Evolutionary conservation across 2,329 filamentous ascomycete genomes (phyloP).

Genomic region (Penicillium sp.): DNA sequence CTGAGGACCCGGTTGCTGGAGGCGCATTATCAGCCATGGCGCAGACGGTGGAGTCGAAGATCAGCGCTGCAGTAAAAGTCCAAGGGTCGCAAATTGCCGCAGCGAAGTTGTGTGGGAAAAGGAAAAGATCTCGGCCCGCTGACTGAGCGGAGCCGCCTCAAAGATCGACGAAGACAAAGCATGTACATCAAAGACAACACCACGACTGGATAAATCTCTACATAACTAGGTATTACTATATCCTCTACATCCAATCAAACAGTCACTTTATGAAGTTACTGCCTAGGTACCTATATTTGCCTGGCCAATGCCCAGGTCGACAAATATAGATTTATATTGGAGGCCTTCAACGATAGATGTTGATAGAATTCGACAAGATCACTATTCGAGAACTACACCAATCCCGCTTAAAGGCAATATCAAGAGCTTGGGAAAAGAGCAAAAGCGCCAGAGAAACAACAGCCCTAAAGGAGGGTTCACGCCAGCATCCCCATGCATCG

Average conservation of each 20-base stretch:
- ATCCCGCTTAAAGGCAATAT: conserved; percentile 32
- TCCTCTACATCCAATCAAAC: neutral
- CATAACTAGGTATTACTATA: no score
- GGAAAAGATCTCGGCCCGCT: conserved; percentile 20
- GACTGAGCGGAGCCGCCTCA: conserved; percentile 18
- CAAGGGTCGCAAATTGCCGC: conserved; percentile 1
- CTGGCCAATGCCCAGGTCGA: neutral
- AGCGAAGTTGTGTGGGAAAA: conserved; percentile 10
- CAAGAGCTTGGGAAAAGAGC: conserved; percentile 16
- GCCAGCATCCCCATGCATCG: conserved; percentile 33
- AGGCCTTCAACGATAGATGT: conserved; percentile 1
- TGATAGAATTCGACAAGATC: conserved; percentile 6
- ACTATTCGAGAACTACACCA: conserved; percentile 25
- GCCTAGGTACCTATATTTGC: no score
- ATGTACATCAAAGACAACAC: neutral
- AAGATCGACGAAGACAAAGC: neutral
- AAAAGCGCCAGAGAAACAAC: conserved; percentile 14
- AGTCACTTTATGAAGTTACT: neutral
- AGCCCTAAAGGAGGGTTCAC: conserved; percentile 13
- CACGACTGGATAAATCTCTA: neutral
- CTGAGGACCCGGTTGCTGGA: conserved; percentile 24
- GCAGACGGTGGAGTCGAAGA: conserved; percentile 6
- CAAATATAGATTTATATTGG: neutral
- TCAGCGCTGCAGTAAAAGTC: conserved; percentile 2
- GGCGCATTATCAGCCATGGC: conserved; percentile 31